phyloP scores from a whole-genome alignment of 169 alveolate species.

The Plasmodium blacklocki region DNA sequence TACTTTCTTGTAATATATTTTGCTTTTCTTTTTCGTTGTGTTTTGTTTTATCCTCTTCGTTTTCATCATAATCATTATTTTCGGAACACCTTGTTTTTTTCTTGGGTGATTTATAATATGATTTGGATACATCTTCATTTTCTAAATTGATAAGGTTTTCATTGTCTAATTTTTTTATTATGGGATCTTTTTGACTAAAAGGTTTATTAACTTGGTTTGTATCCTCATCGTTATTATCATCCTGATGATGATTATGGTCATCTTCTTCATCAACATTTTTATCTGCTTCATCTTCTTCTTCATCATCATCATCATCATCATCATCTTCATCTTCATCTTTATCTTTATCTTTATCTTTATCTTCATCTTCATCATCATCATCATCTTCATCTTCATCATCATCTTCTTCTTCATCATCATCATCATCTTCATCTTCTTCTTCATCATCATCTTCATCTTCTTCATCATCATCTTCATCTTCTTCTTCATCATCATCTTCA shows the following conservation, averaged over 20 bases:
- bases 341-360: neutral
- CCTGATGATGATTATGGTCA: too few species aligned
- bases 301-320: neutral
- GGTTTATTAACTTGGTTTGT: neutral
- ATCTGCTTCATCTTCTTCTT: neutral
- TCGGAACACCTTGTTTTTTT: neutral
- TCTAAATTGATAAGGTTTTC: neutral
- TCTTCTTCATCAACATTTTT: neutral
- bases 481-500: conserved; percentile 13
- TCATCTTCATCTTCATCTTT: neutral
- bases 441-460: conserved; percentile 11
- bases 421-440: conserved; percentile 9
- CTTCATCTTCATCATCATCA: conserved; percentile 5
- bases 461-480: conserved; percentile 24
- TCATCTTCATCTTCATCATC: conserved; percentile 8
- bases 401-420: neutral
- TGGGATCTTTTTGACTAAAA: neutral
- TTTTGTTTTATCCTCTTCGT: neutral
- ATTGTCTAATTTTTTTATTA: neutral
- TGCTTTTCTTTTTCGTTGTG: neutral
- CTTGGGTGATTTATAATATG: neutral
- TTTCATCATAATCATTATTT: neutral
- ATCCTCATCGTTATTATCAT: neutral
- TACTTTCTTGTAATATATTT: neutral
- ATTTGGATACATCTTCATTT: neutral